A percentile compares a stretch with the other conserved stretches of the same genome.
These are phyloP conservation scores for Chaetomium sp. DNA, from an alignment of 2,329 filamentous ascomycete species.

Conservation along the genomic window DNA sequence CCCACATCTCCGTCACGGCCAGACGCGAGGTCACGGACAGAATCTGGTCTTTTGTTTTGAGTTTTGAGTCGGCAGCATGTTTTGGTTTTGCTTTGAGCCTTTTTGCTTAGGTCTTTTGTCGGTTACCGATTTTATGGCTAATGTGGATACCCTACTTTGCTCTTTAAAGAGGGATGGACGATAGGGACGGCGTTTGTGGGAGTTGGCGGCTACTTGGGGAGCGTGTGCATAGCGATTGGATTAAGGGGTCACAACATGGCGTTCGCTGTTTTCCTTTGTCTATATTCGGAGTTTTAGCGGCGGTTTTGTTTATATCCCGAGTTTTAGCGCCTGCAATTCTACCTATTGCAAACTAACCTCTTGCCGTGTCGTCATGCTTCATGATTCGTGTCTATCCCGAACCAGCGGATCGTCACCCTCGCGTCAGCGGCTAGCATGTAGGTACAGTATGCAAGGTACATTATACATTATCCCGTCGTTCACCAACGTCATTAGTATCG, in stretches of 20 bases:
- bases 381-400: no score
- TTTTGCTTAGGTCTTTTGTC: background rate
- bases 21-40: background rate
- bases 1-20: conserved; percentile 26
- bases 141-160: conserved; percentile 17
- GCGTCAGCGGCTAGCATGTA: no score
- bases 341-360: background rate
- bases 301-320: background rate
- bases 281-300: background rate
- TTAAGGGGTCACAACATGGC: background rate
- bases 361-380: background rate
- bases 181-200: conserved; percentile 16
- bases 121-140: conserved; percentile 1
- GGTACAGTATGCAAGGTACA: no score
- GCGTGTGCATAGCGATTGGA: background rate
- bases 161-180: conserved; percentile 7
- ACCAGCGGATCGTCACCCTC: no score
- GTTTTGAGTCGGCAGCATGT: background rate
- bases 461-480: no score
- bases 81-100: background rate
- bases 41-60: background rate
- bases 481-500: no score
- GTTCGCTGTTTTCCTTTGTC: background rate
- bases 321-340: background rate
- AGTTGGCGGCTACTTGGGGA: background rate